phyloP scores from a whole-genome alignment of 2,329 filamentous ascomycete species.

The Zarea fungicola region DNA sequence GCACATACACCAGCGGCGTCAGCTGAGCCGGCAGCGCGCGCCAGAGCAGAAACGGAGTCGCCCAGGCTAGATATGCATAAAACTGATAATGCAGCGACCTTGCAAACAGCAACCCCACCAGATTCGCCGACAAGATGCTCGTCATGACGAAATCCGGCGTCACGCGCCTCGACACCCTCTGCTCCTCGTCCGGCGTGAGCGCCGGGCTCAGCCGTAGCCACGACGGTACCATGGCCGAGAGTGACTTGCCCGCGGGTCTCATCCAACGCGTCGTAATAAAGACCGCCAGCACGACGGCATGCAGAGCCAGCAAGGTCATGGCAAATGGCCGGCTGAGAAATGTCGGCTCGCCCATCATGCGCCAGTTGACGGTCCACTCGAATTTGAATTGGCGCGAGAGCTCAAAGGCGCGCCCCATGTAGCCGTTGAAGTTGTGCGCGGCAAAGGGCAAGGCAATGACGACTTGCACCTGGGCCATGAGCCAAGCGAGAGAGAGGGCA shows the following conservation, averaged over 20 bases:
- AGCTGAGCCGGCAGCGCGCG: slow-evolving; percentile 61
- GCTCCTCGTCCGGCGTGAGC: slow-evolving; percentile 48
- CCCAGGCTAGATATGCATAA: slow-evolving; percentile 87
- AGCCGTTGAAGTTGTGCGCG: slow-evolving; percentile 59
- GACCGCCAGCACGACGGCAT: slow-evolving; percentile 58
- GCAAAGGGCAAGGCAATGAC: slow-evolving; percentile 64
- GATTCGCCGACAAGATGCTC: slow-evolving; percentile 68
- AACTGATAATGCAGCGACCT: slow-evolving; percentile 93
- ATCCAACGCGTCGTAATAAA: slow-evolving; percentile 70
- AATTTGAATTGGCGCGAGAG: slow-evolving; percentile 87
- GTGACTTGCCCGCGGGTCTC: slow-evolving; percentile 55
- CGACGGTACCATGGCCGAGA: slow-evolving; percentile 47
- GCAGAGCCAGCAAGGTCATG: slow-evolving; percentile 57
- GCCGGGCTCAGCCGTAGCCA: slow-evolving; percentile 40
- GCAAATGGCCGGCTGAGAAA: slow-evolving; percentile 72
- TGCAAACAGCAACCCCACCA: slow-evolving; percentile 78
- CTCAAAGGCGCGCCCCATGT: slow-evolving; percentile 81
- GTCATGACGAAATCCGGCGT: slow-evolving; percentile 71
- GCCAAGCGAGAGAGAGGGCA: slow-evolving; percentile 61
- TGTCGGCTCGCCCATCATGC: slow-evolving; percentile 77
- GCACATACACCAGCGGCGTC: slow-evolving; percentile 60
- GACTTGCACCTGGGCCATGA: slow-evolving; percentile 77
- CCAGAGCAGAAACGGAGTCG: slow-evolving; percentile 84
- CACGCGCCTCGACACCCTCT: slow-evolving; percentile 50
- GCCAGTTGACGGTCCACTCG: slow-evolving; percentile 99